Conservation (phyloP, 129 eudicot species). For the Saposhnikovia divaricata region DNA sequence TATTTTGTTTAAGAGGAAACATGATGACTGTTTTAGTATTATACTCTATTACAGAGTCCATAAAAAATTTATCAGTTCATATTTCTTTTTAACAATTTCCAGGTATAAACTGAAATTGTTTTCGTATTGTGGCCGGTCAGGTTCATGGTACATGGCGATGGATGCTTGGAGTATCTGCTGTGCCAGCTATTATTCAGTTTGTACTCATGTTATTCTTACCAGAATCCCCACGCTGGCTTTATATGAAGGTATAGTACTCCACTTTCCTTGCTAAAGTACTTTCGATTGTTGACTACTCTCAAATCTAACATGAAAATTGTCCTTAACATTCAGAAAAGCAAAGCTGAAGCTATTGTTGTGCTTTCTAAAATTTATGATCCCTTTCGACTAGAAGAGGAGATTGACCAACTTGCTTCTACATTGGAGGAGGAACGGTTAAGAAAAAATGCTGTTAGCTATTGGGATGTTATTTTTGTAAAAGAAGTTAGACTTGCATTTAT, state of each 20-base stretch:
- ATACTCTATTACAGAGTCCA: neutral
- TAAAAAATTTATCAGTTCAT: neutral
- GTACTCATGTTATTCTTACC: conserved; percentile 76
- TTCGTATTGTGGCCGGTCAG: conserved; percentile 17
- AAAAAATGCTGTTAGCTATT: conserved; percentile 41
- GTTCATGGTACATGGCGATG: conserved; percentile 88
- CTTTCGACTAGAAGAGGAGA: conserved; percentile 63
- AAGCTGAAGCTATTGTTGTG: conserved; percentile 75
- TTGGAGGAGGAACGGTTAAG: conserved; percentile 65
- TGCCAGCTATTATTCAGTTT: conserved; percentile 87
- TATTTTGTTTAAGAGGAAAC: neutral
- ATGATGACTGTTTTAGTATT: neutral
- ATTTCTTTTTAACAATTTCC: neutral
- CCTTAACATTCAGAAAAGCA: conserved; percentile 43
- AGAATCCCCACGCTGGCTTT: conserved; percentile 98
- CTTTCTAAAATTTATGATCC: conserved; percentile 89
- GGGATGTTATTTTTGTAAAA: conserved; percentile 61
- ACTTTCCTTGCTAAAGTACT: neutral
- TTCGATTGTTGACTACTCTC: neutral
- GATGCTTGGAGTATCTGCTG: conserved; percentile 78
- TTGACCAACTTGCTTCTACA: conserved; percentile 64
- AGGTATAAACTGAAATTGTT: neutral
- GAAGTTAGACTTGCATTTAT: conserved; percentile 85
- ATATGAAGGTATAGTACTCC: conserved; percentile 43
- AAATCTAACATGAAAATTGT: neutral